Percentiles rank a stretch among this genome's conserved stretches.
These are phyloP conservation scores for Asparagopsis taxiformis DNA, from an alignment of 31 red algal genomes.

Conservation along the genomic window DNA sequence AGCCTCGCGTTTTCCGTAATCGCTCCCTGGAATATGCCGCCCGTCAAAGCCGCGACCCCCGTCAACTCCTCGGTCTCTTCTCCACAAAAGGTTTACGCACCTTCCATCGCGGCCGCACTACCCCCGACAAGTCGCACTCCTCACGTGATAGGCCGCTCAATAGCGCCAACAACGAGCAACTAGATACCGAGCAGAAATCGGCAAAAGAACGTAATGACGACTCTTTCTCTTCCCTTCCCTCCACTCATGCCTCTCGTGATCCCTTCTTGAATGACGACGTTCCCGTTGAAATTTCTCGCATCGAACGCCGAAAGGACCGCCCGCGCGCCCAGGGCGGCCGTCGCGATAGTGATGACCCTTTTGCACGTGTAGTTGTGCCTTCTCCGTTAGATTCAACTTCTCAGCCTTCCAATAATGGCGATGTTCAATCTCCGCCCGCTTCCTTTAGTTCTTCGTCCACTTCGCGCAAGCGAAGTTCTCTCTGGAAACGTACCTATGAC, in stretches of 20 bases:
- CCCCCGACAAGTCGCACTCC: background rate
- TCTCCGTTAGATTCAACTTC: too few relatives aligned
- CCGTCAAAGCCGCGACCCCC: constrained; percentile 13
- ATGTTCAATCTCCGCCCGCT: constrained; percentile 27
- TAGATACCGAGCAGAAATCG: background rate
- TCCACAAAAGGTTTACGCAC: constrained; percentile 13
- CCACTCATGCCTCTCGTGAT: constrained; percentile 61
- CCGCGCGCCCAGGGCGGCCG: constrained; percentile 1
- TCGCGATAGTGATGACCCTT: background rate
- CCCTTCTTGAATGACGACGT: constrained; percentile 72
- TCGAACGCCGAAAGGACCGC: constrained; percentile 30
- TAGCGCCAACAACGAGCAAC: background rate
- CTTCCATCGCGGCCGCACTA: constrained; percentile 6
- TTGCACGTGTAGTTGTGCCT: too few relatives aligned
- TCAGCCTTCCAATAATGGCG: too few relatives aligned
- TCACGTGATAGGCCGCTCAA: constrained; percentile 8
- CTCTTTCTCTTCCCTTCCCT: constrained; percentile 53
- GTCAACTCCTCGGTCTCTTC: constrained; percentile 29
- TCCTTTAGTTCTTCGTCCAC: constrained; percentile 43
- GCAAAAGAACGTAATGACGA: constrained; percentile 41
- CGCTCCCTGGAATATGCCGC: constrained; percentile 33
- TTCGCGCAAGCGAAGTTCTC: constrained; percentile 43
- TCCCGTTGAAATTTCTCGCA: constrained; percentile 37
- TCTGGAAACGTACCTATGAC: constrained; percentile 67
- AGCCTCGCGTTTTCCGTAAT: constrained; percentile 63